Evolutionary conservation across 192 early-diverging fungal species (phyloP).

Genomic region (Chytriomyces sp.): DNA sequence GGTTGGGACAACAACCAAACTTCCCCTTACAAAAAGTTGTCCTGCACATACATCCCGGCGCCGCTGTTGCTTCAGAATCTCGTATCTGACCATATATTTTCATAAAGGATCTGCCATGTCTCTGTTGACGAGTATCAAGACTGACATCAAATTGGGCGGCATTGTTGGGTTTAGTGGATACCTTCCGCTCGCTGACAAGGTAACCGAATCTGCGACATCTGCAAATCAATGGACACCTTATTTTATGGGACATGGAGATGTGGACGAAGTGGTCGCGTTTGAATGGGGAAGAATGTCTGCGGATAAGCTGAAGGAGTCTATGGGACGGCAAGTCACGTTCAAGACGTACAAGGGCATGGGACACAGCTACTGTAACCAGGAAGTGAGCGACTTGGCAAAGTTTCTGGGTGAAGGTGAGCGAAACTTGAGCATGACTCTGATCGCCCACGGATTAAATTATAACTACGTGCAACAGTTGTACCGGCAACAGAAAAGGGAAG

Average conservation of each 20-base stretch:
- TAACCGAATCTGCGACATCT: conserved; percentile 24
- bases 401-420: conserved; percentile 56
- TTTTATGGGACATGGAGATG: conserved; percentile 83
- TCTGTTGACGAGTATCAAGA: conserved; percentile 72
- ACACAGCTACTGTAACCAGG: conserved; percentile 71
- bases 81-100: no score
- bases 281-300: conserved; percentile 72
- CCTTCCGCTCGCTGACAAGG: conserved; percentile 65
- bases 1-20: conserved; percentile 35
- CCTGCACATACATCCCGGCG: background rate
- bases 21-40: background rate
- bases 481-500: no score
- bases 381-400: conserved; percentile 69
- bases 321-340: conserved; percentile 71
- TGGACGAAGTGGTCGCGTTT: conserved; percentile 74
- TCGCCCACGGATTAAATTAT: no score
- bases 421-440: no score
- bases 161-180: conserved; percentile 81
- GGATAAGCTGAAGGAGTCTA: conserved; percentile 62
- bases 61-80: no score
- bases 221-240: conserved; percentile 67
- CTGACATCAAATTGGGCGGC: conserved; percentile 71
- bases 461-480: no score
- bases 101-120: conserved; percentile 65
- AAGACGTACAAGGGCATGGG: conserved; percentile 81